Evolutionary conservation across 139 green algal genomes (phyloP), one percentile per base, ranked within the genome.

Genomic region (Picochlorum sp.): DNA sequence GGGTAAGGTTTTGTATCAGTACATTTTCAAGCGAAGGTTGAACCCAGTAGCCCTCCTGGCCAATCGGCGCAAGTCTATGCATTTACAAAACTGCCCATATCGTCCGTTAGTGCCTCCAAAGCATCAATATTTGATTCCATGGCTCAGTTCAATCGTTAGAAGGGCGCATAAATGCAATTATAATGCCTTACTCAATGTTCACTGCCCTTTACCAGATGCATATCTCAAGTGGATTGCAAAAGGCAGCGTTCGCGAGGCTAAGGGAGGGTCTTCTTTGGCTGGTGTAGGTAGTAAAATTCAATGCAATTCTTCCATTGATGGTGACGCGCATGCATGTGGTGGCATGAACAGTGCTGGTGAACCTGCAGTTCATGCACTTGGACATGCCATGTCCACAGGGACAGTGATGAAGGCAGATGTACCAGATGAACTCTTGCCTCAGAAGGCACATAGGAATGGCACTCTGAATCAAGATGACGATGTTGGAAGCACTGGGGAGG

Each of bases 161-260:
- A 60, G 81, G 7, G 72, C 67, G 0, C 10, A 34, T 37, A 78
- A 58, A 21, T 91, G 83, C 50, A 81, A 78, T 0, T 90, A 77
- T 62, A 66, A 31, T 0, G 18, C 77, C 5, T 69, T 95, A 47
- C 77, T 95, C 0, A 59, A 83, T 16, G 51, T 74, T 18, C 83
- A 92, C 67, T 94, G 86, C 75, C 87, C 87, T 2, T 69, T 95
- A 61, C 86, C 82, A 54, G 34, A 41, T 13, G 34, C 6, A 41
- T 41, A 41, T 41, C 34, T 41, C 8, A 13, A 41, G 34, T 41
- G 34, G 34, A 3, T 54, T 38, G 23, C 49, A 2, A 8, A 20
- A n/a, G 6, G 62, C 21, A 6, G 13, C 13, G 18, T 18, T 34
- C 18, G 41, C 9, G 15, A 31, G 20, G 9, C 5, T 6, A 30